phyloP scores from a whole-genome alignment of 2,329 filamentous ascomycete genomes.

The Fusarium denticulatum region DNA sequence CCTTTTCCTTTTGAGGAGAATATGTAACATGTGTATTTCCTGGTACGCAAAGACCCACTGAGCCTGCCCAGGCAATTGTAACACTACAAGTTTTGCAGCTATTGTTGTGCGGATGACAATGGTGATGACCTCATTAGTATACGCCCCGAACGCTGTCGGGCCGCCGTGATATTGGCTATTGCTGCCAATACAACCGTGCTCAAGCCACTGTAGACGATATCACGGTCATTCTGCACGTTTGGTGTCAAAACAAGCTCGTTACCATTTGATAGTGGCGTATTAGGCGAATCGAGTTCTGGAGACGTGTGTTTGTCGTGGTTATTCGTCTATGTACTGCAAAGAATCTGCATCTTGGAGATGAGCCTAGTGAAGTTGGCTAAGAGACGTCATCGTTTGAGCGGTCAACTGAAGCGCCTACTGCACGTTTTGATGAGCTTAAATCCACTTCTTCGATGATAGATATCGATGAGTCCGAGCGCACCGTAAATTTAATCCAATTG shows the following conservation, averaged over 20 bases:
- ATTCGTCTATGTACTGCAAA: neutral
- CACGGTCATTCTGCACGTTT: neutral
- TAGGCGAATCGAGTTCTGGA: neutral
- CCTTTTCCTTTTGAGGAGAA: constrained; percentile 14
- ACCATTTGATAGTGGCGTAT: neutral
- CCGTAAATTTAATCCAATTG: neutral
- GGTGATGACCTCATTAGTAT: constrained; percentile 28
- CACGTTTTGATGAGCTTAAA: constrained; percentile 27
- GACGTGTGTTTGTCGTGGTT: neutral
- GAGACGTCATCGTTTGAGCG: neutral
- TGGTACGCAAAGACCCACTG: constrained; percentile 5
- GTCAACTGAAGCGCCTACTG: constrained; percentile 4
- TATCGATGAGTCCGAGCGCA: neutral
- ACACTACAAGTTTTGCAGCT: neutral
- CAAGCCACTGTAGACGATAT: constrained; percentile 11
- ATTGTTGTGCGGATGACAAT: neutral
- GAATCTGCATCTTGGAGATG: neutral
- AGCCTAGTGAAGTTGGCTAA: neutral
- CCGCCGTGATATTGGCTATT: neutral
- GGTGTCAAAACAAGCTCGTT: neutral
- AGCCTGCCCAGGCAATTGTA: neutral
- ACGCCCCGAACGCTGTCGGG: constrained; percentile 20
- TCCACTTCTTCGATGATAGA: constrained; percentile 12
- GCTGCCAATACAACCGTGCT: neutral
- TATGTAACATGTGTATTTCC: neutral